Evolutionary conservation across 2,329 filamentous ascomycete species (phyloP).

Genomic region (Ophiostoma ulmi): DNA sequence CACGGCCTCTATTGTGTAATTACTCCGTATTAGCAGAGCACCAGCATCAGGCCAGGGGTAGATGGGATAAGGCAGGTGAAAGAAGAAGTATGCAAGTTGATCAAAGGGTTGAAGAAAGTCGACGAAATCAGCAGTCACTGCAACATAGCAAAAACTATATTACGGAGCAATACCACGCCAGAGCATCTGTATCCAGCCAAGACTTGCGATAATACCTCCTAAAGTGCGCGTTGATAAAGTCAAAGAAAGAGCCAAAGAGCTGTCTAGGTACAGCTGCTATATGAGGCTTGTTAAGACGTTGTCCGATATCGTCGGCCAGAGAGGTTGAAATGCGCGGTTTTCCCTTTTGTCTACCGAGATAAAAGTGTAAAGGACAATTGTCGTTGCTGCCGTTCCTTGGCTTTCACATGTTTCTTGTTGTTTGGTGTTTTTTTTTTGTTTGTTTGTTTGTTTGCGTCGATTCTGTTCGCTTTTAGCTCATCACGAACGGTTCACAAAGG

Average conservation of each 20-base stretch:
- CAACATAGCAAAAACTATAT: not conserved
- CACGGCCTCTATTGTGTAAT: not conserved
- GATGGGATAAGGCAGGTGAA: not conserved
- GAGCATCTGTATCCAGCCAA: slow-evolving; percentile 8
- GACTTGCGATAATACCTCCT: not conserved
- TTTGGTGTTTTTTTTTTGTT: not conserved
- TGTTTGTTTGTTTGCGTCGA: not conserved
- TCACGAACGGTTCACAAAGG: not conserved
- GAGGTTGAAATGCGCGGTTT: not conserved
- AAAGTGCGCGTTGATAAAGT: not conserved
- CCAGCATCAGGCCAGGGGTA: not conserved
- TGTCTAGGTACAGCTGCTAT: not conserved
- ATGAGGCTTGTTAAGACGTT: not conserved
- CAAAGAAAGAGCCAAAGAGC: not conserved
- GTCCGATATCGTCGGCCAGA: slow-evolving; percentile 2
- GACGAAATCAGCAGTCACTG: not conserved
- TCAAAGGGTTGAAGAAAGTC: not conserved
- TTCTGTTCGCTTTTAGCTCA: not conserved
- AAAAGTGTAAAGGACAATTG: not conserved
- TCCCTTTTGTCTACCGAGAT: not conserved
- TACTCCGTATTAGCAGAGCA: not conserved
- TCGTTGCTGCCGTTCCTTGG: not conserved
- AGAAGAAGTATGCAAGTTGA: not conserved
- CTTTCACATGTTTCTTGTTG: not conserved
- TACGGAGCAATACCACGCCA: not conserved